Evolutionary conservation across 257 asterid genomes (phyloP), one percentile per base, ranked within the genome.

Genomic region (Galeopsis tetrahit): DNA sequence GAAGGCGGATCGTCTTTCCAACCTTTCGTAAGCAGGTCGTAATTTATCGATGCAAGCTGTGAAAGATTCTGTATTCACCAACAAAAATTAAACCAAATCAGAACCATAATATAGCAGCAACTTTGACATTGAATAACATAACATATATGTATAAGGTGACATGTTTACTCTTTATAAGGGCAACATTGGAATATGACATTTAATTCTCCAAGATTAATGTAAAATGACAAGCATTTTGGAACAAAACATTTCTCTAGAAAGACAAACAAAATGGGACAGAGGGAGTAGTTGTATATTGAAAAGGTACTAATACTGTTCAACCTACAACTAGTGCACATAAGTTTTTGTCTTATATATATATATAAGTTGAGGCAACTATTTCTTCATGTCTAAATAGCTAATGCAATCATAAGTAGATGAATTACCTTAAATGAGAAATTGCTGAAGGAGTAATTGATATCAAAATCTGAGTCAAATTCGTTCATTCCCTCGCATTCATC

Each of bases 11-110:
- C 97, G 8, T 90, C 97, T 85, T 92, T 92, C 84, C 82, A 83
- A 63, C 96, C 98, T 78, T 92, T 92, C 1, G 91, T 78, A 62
- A 92, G 96, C 87, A 92, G 80, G 86, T 92, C 98, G 52, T 92
- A 92, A 51, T 92, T 92, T 82, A 92, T 92, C n/a, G 97, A 90
- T 5, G 97, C 98, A 15, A 92, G 98, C 86, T 92, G 98, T 55
- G 98, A 88, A 61, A 90, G 93, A 84, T 93, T 93, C 97, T 93
- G 96, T 55, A n/a, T 65, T 57, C 46, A 14, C 70, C 75, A 48
- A 36, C 8, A 63, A 44, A 17, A 32, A 70, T 7, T 2, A 40
- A 66, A 35, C 57, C 68, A 62, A 32, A 58, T 76, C 39, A 71
- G 64, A 77, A 72, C 17, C 64, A 63, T 7, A 38, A 51, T 21